Evolutionary conservation across 805 yeast genomes (phyloP), one percentile per base, ranked within the genome.

Genomic region (Nakazawaea holstii): DNA sequence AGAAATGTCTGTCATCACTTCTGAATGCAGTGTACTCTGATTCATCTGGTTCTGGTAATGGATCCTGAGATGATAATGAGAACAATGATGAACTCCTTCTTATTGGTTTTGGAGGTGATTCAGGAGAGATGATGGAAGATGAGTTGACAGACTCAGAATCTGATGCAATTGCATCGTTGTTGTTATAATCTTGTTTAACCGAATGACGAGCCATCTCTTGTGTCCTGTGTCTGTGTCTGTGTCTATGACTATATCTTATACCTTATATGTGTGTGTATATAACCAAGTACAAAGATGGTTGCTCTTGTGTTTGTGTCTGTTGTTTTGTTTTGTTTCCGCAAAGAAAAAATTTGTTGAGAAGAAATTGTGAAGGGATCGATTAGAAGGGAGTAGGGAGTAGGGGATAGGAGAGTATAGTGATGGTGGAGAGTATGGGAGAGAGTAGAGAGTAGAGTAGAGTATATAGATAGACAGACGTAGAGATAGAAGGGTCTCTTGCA

Each of bases 1-100:
- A 83, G 54, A 92, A 84, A 63, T 92, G 97, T 60, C 95, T 76
- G 41, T 76, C 76, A 65, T 92, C 98, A 35, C 82, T 77, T 46
- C 90, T 82, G 62, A 91, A 90, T 40, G 84, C 87, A 51, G 77
- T 73, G 58, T 88, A 83, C 63, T 92, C 95, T 14, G 73, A 73
- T 49, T 81, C 81, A 58, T 85, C 87, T 8, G 94, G 92, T 39
- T 87, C 83, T 9, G 89, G 91, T 54, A 85, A 69, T 28, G 83
- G 84, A 5, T 80, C 84, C 52, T 74, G 52, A 43, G 76, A 59
- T 52, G 81, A 68, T 59, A 80, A 65, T 54, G 84, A 68, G 52
- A 73, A 60, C 64, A 78, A 49, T 55, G 84, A 79, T 14, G 83
- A 71, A 50, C 79, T 75, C 55, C 82, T 68, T 56, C 80, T 68